Conservation (phyloP, 768 basidiomycete species). For the Auricularia sp. region DNA sequence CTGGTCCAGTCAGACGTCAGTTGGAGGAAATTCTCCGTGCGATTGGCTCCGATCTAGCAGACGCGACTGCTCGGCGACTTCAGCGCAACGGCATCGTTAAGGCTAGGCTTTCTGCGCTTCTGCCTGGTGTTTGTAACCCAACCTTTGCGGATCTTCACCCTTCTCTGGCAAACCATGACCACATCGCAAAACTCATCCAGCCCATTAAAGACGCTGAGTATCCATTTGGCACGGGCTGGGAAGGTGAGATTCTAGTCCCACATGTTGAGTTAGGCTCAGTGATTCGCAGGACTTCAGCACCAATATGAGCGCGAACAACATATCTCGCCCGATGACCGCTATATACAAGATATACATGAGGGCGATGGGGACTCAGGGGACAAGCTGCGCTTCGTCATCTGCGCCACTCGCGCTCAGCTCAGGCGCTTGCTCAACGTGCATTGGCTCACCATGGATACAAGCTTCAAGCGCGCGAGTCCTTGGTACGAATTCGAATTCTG, state of each 20-base stretch:
- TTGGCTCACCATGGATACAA: background rate
- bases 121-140: background rate
- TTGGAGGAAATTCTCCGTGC: background rate
- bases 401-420: background rate
- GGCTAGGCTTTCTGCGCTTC: background rate
- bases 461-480: background rate
- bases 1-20: background rate
- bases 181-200: background rate
- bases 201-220: background rate
- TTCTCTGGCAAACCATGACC: background rate
- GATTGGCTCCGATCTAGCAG: background rate
- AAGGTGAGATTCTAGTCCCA: background rate
- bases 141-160: background rate
- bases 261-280: too few relatives aligned
- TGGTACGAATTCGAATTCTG: background rate
- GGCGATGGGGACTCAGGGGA: background rate
- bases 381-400: background rate
- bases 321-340: background rate
- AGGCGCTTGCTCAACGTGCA: background rate
- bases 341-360: background rate
- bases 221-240: background rate
- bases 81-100: background rate
- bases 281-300: background rate
- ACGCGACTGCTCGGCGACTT: background rate
- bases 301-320: background rate